These are phyloP conservation scores for Trichoderma reesei DNA, from an alignment of 495 filamentous ascomycete species.

Conservation along the genomic window DNA sequence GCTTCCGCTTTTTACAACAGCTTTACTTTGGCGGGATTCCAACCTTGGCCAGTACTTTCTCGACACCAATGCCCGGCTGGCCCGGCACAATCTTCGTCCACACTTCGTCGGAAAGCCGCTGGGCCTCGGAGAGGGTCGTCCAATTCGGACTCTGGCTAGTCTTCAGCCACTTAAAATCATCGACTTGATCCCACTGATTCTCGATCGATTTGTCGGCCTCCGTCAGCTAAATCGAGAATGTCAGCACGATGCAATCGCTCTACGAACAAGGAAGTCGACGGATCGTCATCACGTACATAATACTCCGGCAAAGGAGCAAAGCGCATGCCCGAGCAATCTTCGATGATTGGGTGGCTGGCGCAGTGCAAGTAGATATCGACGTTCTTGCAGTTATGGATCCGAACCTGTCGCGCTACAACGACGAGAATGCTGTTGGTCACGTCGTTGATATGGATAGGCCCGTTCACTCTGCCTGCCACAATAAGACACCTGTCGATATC, in stretches of 20 bases:
- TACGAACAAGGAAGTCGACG: no score
- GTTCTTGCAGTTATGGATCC: constrained; percentile 77
- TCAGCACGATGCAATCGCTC: no score
- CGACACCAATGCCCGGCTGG: constrained; percentile 48
- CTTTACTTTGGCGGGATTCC: constrained; percentile 26
- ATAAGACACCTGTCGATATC: constrained; percentile 58
- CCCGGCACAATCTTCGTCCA: constrained; percentile 66
- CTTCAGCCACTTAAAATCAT: constrained; percentile 97
- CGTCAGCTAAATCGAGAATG: constrained; percentile 17
- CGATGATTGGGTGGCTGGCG: constrained; percentile 81
- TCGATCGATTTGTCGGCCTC: constrained; percentile 22
- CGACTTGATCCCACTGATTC: constrained; percentile 80
- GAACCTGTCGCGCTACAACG: constrained; percentile 68
- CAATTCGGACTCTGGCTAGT: constrained; percentile 81
- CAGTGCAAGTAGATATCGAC: constrained; percentile 78
- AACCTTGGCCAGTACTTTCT: constrained; percentile 57
- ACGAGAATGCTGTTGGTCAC: constrained; percentile 67
- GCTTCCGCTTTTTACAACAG: background rate
- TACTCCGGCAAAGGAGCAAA: constrained; percentile 65
- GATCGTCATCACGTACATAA: constrained; percentile 47
- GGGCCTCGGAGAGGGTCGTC: constrained; percentile 52
- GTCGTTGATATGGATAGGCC: constrained; percentile 71
- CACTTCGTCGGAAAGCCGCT: constrained; percentile 50
- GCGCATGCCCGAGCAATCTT: constrained; percentile 67
- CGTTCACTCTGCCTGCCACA: constrained; percentile 65